Evolutionary conservation across 192 early-diverging fungal species (phyloP).

Genomic region (Rhizoclosmatium globosum): DNA sequence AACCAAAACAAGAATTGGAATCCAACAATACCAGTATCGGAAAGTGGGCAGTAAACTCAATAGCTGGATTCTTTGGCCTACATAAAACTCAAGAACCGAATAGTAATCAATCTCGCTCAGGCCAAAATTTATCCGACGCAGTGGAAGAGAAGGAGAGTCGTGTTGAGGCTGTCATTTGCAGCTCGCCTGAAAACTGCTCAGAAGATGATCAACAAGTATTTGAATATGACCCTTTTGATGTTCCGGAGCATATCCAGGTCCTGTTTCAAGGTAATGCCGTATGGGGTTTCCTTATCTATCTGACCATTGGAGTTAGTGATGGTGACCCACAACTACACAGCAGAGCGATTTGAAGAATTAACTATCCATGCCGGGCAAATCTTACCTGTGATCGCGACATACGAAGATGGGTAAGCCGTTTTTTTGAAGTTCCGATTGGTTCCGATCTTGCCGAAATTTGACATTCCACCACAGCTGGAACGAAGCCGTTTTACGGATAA

Average conservation of each 20-base stretch:
- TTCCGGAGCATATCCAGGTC: slow-evolving; percentile 46
- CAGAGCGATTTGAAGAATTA: slow-evolving; percentile 58
- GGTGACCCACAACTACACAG: slow-evolving; percentile 54
- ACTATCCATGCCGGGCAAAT: slow-evolving; percentile 53
- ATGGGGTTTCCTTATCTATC: background rate
- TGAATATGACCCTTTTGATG: slow-evolving; percentile 58
- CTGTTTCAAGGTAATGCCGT: slow-evolving; percentile 44
- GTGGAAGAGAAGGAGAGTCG: background rate
- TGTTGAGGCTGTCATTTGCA: background rate
- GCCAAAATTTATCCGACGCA: background rate
- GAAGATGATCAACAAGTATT: slow-evolving; percentile 31
- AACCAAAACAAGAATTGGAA: background rate
- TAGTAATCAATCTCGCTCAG: background rate
- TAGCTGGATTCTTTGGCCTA: background rate
- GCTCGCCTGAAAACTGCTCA: background rate
- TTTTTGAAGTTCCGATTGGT: too few species aligned
- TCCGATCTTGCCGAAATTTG: too few species aligned
- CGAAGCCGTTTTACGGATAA: too few species aligned
- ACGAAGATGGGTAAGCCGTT: slow-evolving; percentile 56
- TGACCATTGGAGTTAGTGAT: slow-evolving; percentile 41
- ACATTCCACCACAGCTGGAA: too few species aligned
- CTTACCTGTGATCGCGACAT: slow-evolving; percentile 54
- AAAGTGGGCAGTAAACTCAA: background rate
- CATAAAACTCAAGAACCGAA: background rate
- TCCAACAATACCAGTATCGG: background rate